Percentiles rank a stretch among this genome's conserved stretches.
phyloP scores from a whole-genome alignment of 495 filamentous ascomycete species.

The Geopyxis carbonaria region DNA sequence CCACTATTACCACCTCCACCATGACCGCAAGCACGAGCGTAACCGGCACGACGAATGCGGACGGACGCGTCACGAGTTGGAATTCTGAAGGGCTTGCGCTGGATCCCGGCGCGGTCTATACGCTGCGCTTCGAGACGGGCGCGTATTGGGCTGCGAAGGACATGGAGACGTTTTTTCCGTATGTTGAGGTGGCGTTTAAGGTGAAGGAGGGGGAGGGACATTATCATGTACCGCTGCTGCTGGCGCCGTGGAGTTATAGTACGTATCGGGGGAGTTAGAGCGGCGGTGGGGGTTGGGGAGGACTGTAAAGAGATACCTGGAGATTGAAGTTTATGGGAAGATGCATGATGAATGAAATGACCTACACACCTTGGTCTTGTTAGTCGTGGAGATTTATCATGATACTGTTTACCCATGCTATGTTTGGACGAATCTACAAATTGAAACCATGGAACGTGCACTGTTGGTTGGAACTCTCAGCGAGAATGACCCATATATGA shows the following conservation, averaged over 20 bases:
- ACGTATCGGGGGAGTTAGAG: slow-evolving; percentile 66
- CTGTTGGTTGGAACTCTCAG: too few relatives aligned
- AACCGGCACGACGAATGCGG: slow-evolving; percentile 56
- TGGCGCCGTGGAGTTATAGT: slow-evolving; percentile 82
- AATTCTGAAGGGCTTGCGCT: slow-evolving; percentile 5
- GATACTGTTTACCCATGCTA: too few relatives aligned
- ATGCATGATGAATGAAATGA: too few relatives aligned
- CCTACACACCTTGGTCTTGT: too few relatives aligned
- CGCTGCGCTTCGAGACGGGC: slow-evolving; percentile 24
- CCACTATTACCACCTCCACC: slow-evolving; percentile 19
- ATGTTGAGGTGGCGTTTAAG: slow-evolving; percentile 73
- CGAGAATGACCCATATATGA: too few relatives aligned
- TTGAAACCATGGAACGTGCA: too few relatives aligned
- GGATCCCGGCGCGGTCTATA: slow-evolving; percentile 19
- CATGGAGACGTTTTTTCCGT: slow-evolving; percentile 71
- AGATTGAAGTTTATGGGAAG: too few relatives aligned
- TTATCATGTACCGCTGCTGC: slow-evolving; percentile 81
- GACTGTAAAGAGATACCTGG: too few relatives aligned
- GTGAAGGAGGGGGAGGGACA: slow-evolving; percentile 52
- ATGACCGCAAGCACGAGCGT: slow-evolving; percentile 32
- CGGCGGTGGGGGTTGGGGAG: slow-evolving; percentile 1
- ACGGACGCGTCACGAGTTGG: slow-evolving; percentile 77
- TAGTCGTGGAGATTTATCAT: too few relatives aligned
- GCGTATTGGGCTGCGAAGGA: slow-evolving; percentile 34
- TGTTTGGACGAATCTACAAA: too few relatives aligned